Conservation (phyloP, 2,329 filamentous ascomycete species). For the Chrysoporthe austroafricana region DNA sequence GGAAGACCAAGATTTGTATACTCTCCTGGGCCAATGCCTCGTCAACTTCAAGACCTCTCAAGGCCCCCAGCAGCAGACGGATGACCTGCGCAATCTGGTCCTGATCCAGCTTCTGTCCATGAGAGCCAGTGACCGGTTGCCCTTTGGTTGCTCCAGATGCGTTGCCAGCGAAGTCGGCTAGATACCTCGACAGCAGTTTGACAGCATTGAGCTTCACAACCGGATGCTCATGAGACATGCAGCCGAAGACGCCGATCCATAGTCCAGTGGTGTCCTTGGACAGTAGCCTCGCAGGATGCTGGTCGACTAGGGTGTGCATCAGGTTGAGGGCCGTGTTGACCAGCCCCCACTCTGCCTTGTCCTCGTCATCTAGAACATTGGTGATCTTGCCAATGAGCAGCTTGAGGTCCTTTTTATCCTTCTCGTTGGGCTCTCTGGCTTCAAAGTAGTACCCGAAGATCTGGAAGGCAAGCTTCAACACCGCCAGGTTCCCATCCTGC, state of each 20-base stretch:
- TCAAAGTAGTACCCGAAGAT: slow-evolving; percentile 85
- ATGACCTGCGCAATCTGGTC: slow-evolving; percentile 66
- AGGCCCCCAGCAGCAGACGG: slow-evolving; percentile 51
- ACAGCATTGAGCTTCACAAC: slow-evolving; percentile 79
- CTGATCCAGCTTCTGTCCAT: slow-evolving; percentile 69
- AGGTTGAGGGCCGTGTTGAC: slow-evolving; percentile 75
- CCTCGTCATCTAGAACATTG: slow-evolving; percentile 57
- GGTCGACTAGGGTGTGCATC: slow-evolving; percentile 68
- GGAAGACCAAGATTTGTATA: slow-evolving; percentile 80
- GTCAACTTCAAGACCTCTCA: slow-evolving; percentile 67
- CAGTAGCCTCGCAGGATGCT: slow-evolving; percentile 67
- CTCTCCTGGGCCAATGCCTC: slow-evolving; percentile 79
- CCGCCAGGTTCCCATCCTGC: slow-evolving; percentile 71
- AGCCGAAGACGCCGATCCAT: slow-evolving; percentile 71
- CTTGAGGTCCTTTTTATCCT: slow-evolving; percentile 69
- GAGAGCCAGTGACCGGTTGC: slow-evolving; percentile 68
- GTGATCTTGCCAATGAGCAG: slow-evolving; percentile 62
- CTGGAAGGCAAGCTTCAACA: slow-evolving; percentile 76
- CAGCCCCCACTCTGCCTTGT: slow-evolving; percentile 69
- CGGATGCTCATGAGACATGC: slow-evolving; percentile 72
- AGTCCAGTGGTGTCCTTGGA: slow-evolving; percentile 62
- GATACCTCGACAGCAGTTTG: slow-evolving; percentile 74
- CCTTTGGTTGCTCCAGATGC: slow-evolving; percentile 54
- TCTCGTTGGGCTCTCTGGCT: slow-evolving; percentile 59
- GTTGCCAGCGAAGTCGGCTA: slow-evolving; percentile 75